phyloP scores from a whole-genome alignment of 1,284 basidiomycete genomes.

The Austroboletus novae-zelandiae region DNA sequence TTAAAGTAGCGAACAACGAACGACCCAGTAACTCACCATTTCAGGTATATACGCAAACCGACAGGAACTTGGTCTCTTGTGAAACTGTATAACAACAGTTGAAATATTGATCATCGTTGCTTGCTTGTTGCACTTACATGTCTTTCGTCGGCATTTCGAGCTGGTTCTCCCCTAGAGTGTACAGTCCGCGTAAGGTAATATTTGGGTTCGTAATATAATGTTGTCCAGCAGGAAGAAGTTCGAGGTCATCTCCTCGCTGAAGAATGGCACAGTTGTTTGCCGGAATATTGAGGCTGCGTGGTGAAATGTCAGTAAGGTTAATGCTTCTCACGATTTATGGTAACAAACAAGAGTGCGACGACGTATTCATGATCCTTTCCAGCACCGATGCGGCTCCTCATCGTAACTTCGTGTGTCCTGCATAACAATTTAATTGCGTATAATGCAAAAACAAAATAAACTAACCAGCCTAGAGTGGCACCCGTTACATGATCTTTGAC shows the following conservation, averaged over 20 bases:
- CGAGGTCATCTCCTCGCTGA: slow-evolving; percentile 75
- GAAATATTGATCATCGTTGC: background rate
- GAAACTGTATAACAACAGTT: slow-evolving; percentile 44
- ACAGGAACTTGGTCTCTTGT: slow-evolving; percentile 83
- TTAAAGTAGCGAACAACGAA: background rate
- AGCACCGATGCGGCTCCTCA: slow-evolving; percentile 54
- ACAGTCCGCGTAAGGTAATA: slow-evolving; percentile 73
- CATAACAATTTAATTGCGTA: slow-evolving; percentile 1
- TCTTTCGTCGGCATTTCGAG: slow-evolving; percentile 83
- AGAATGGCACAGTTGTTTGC: slow-evolving; percentile 82
- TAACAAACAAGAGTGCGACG: slow-evolving; percentile 68
- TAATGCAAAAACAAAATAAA: background rate
- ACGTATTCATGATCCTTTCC: slow-evolving; percentile 58
- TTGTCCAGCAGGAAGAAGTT: slow-evolving; percentile 73
- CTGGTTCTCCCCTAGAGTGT: slow-evolving; percentile 77
- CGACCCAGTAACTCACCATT: slow-evolving; percentile 45
- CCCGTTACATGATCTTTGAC: slow-evolving; percentile 64
- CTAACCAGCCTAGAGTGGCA: slow-evolving; percentile 54
- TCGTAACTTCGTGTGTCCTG: slow-evolving; percentile 69
- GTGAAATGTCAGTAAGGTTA: slow-evolving; percentile 5
- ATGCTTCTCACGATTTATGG: background rate
- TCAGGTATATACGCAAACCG: slow-evolving; percentile 75
- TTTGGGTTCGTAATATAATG: slow-evolving; percentile 80
- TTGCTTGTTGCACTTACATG: slow-evolving; percentile 48
- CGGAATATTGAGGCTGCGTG: slow-evolving; percentile 67